Conservation (phyloP, 2,329 filamentous ascomycete genomes). For the Trichoderma brevicompactum region DNA sequence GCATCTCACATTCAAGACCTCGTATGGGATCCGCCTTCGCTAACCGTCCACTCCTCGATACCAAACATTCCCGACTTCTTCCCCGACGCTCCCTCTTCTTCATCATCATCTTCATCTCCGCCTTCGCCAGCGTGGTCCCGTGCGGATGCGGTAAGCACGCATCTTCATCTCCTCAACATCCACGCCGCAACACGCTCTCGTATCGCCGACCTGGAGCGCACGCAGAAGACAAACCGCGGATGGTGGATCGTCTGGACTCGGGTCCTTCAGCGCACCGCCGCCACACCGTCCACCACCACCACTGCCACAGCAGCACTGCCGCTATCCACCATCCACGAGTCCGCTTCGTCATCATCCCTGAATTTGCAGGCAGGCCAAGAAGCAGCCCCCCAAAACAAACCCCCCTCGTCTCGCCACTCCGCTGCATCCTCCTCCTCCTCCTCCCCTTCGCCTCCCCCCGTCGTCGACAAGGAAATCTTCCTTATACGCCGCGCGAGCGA, state of each 20-base stretch:
- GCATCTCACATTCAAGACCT: conserved; percentile 61
- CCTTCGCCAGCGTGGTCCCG: conserved; percentile 56
- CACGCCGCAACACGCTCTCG: conserved; percentile 50
- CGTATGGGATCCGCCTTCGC: conserved; percentile 61
- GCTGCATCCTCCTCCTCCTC: neutral
- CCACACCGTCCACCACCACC: conserved; percentile 24
- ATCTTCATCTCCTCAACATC: conserved; percentile 65
- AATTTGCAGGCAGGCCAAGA: conserved; percentile 16
- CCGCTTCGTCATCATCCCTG: conserved; percentile 29
- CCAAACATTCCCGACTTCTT: conserved; percentile 64
- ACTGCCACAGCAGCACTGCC: conserved; percentile 27
- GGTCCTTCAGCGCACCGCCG: conserved; percentile 48
- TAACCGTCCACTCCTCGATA: conserved; percentile 66
- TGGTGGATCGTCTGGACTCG: conserved; percentile 74
- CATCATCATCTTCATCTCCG: neutral
- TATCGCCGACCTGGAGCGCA: conserved; percentile 59
- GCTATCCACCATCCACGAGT: conserved; percentile 38
- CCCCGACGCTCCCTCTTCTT: conserved; percentile 15
- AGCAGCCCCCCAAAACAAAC: neutral
- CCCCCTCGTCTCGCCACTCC: neutral
- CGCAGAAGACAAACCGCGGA: conserved; percentile 67
- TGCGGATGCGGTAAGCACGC: conserved; percentile 66
- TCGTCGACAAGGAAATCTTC: conserved; percentile 62
- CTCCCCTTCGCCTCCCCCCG: conserved; percentile 3
- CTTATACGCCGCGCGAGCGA: conserved; percentile 65